Evolutionary conservation across 2,329 filamentous ascomycete species (phyloP).

Genomic region (Epichloe brachyelytri): DNA sequence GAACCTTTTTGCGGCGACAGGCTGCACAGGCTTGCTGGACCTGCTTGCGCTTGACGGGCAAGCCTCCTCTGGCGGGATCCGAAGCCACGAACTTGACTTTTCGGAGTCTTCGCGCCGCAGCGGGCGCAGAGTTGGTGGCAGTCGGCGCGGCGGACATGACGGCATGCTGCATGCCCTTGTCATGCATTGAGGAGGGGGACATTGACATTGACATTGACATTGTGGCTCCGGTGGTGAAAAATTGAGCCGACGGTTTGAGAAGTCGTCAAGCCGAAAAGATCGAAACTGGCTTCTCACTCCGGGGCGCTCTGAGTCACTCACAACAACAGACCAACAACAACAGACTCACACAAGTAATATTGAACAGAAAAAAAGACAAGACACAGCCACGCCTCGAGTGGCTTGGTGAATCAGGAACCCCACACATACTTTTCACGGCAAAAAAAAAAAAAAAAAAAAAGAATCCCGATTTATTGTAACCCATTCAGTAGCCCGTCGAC

Average conservation of each 20-base stretch:
- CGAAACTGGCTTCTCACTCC: neutral
- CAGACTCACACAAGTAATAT: too few species aligned
- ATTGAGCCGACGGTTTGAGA: neutral
- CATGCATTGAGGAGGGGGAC: neutral
- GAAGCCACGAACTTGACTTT: conserved; percentile 45
- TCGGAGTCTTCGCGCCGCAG: conserved; percentile 21
- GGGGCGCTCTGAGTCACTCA: neutral
- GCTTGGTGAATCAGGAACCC: too few species aligned
- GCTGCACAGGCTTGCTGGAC: conserved; percentile 43
- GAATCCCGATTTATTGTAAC: too few species aligned
- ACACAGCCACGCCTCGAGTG: neutral
- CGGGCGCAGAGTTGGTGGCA: conserved; percentile 1
- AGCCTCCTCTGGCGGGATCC: conserved; percentile 33
- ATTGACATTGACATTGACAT: neutral
- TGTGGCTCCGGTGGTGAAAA: neutral
- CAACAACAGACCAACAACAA: too few species aligned
- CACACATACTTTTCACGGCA: too few species aligned
- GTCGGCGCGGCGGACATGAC: conserved; percentile 11
- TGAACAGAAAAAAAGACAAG: too few species aligned
- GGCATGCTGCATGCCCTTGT: conserved; percentile 4
- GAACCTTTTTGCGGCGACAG: conserved; percentile 43
- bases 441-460: too few species aligned
- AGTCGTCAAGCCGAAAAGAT: neutral
- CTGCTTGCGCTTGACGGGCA: conserved; percentile 47
- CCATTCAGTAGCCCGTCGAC: too few species aligned